phyloP scores from a whole-genome alignment of 2,329 filamentous ascomycete species.

The Chaetomium sp. region DNA sequence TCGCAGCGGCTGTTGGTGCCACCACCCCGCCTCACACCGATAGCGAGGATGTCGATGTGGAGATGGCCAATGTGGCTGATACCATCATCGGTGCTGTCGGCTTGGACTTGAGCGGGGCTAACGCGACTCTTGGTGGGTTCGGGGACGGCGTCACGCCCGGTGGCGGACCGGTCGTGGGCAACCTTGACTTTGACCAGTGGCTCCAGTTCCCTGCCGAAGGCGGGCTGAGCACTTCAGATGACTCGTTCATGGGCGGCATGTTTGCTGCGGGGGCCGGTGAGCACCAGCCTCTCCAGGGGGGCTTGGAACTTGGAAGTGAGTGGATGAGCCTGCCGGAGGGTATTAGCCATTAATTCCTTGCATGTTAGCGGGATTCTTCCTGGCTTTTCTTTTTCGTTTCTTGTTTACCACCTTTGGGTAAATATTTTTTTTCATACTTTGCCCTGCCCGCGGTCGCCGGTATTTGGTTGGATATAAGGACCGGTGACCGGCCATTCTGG shows the following conservation, averaged over 20 bases:
- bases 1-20: constrained; percentile 4
- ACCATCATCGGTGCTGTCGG: not conserved
- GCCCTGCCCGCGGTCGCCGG: not conserved
- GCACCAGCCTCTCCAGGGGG: not conserved
- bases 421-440: not conserved
- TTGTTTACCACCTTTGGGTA: not conserved
- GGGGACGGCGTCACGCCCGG: not conserved
- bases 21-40: constrained; percentile 42
- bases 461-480: not conserved
- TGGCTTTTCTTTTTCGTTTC: not conserved
- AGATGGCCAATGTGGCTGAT: constrained; percentile 31
- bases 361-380: not conserved
- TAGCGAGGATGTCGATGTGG: constrained; percentile 21
- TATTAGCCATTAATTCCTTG: constrained; percentile 1
- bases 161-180: constrained; percentile 27
- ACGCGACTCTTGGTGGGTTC: not conserved
- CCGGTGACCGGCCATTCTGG: too few species aligned
- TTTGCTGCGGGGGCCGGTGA: not conserved
- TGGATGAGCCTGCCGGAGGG: constrained; percentile 11
- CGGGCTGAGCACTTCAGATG: constrained; percentile 32
- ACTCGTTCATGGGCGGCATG: constrained; percentile 29
- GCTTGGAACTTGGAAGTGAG: not conserved
- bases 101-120: not conserved
- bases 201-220: constrained; percentile 50
- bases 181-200: constrained; percentile 54